Percentiles rank a stretch among this genome's conserved stretches.
Evolutionary conservation across 1,139 yeast genomes (phyloP).

Genomic region (Zygoascus sp.): DNA sequence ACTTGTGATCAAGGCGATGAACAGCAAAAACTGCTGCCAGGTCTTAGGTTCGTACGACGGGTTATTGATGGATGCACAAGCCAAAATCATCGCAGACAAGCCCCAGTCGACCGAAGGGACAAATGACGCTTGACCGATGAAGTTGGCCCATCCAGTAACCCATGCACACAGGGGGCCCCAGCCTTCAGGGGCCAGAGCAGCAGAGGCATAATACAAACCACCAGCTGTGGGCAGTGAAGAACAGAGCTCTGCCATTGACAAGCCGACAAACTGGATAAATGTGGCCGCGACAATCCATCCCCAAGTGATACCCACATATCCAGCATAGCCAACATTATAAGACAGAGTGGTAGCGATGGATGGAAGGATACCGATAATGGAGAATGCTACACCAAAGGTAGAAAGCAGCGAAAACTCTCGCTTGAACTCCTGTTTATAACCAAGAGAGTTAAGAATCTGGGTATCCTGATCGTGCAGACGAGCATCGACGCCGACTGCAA

Average conservation of each 20-base stretch:
- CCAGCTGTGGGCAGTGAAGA: constrained; percentile 64
- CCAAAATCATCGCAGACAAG: constrained; percentile 49
- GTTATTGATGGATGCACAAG: constrained; percentile 49
- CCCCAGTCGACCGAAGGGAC: constrained; percentile 58
- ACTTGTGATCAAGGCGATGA: constrained; percentile 45
- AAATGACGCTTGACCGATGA: constrained; percentile 54
- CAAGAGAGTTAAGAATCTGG: constrained; percentile 42
- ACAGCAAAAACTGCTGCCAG: constrained; percentile 51
- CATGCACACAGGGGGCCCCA: constrained; percentile 45
- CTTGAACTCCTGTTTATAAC: constrained; percentile 68
- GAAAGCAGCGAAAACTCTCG: constrained; percentile 62
- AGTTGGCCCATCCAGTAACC: constrained; percentile 56
- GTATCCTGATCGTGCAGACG: constrained; percentile 23
- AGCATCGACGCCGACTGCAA: constrained; percentile 7
- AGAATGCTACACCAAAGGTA: constrained; percentile 53
- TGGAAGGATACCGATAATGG: constrained; percentile 68
- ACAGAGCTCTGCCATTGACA: constrained; percentile 56
- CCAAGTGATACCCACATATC: constrained; percentile 60
- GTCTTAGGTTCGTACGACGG: constrained; percentile 46
- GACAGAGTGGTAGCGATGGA: constrained; percentile 47
- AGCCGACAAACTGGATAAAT: constrained; percentile 32
- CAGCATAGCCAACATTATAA: constrained; percentile 45
- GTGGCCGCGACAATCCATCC: constrained; percentile 47
- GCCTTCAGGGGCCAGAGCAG: constrained; percentile 49
- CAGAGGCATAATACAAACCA: constrained; percentile 54